Evolutionary conservation across 495 filamentous ascomycete species (phyloP).

Genomic region (Daldinia vernicosa): DNA sequence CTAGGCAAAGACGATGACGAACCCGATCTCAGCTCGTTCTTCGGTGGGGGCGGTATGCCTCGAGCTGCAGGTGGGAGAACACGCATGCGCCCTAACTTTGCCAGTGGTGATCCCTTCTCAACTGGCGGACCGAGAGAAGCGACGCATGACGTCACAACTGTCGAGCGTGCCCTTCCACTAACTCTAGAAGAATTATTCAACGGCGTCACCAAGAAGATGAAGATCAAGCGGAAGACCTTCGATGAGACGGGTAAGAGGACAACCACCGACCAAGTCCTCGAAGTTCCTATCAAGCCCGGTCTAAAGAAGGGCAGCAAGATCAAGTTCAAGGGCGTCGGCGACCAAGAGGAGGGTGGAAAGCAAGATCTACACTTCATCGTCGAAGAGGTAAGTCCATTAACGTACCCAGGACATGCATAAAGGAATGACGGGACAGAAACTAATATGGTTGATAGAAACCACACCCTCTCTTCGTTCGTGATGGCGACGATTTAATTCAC

Average conservation of each 20-base stretch:
- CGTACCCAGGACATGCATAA: no score
- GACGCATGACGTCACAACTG: slow-evolving; percentile 87
- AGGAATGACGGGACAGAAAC: not conserved
- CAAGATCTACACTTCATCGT: slow-evolving; percentile 96
- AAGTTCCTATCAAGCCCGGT: slow-evolving; percentile 93
- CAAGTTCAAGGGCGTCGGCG: slow-evolving; percentile 94
- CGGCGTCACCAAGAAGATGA: slow-evolving; percentile 93
- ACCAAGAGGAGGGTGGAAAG: slow-evolving; percentile 96
- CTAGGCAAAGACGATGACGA: slow-evolving; percentile 50
- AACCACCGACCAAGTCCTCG: slow-evolving; percentile 86
- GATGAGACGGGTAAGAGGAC: slow-evolving; percentile 84
- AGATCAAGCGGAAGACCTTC: slow-evolving; percentile 94
- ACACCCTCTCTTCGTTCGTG: slow-evolving; percentile 81
- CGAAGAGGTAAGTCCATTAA: slow-evolving; percentile 76
- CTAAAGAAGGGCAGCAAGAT: slow-evolving; percentile 97
- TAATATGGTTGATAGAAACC: slow-evolving; percentile 68
- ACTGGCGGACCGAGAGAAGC: slow-evolving; percentile 58
- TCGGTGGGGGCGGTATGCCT: slow-evolving; percentile 41
- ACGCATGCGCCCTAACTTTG: slow-evolving; percentile 51
- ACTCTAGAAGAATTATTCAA: slow-evolving; percentile 86
- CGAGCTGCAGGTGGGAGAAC: slow-evolving; percentile 50
- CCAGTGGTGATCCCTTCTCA: slow-evolving; percentile 52
- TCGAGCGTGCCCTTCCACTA: slow-evolving; percentile 83
- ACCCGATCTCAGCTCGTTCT: slow-evolving; percentile 44
- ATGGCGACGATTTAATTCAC: slow-evolving; percentile 83